Conservation (phyloP, 2,329 filamentous ascomycete species). For the Calonectria pteridis region DNA sequence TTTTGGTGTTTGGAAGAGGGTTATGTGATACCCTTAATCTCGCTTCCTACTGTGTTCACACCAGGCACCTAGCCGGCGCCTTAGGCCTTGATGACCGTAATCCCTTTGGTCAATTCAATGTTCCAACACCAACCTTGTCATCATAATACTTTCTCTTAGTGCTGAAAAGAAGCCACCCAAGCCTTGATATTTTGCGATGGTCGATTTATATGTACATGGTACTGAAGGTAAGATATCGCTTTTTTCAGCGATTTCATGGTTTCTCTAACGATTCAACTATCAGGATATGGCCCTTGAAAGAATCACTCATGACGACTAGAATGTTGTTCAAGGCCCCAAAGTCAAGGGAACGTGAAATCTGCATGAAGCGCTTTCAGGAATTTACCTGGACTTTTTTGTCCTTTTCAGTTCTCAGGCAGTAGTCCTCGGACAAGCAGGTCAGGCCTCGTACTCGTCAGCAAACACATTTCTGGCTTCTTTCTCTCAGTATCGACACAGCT, state of each 20-base stretch:
- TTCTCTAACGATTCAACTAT: conserved; percentile 14
- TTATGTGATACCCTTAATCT: too few species aligned
- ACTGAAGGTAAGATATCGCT: not conserved
- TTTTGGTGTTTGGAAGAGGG: too few species aligned
- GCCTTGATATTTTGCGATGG: too few species aligned
- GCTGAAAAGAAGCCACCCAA: too few species aligned
- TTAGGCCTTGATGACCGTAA: too few species aligned
- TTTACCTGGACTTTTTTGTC: conserved; percentile 53
- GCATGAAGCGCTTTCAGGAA: conserved; percentile 28
- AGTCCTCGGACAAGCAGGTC: conserved; percentile 12
- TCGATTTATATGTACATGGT: too few species aligned
- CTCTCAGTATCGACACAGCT: conserved; percentile 13
- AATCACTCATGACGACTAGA: conserved; percentile 30
- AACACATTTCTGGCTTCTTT: conserved; percentile 29
- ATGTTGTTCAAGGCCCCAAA: conserved; percentile 47
- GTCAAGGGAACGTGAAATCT: conserved; percentile 48
- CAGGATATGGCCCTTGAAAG: not conserved
- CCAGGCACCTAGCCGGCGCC: too few species aligned
- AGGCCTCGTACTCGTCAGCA: conserved; percentile 25
- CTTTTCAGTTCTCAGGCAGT: conserved; percentile 20
- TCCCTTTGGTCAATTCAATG: too few species aligned
- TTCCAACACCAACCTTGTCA: too few species aligned
- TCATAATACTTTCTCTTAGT: too few species aligned
- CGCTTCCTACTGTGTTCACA: too few species aligned
- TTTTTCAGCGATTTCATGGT: not conserved